A percentile compares a stretch with the other conserved stretches of the same genome.
Conservation (phyloP, 371 early-diverging fungal species). For the Haplosporangium sp. region DNA sequence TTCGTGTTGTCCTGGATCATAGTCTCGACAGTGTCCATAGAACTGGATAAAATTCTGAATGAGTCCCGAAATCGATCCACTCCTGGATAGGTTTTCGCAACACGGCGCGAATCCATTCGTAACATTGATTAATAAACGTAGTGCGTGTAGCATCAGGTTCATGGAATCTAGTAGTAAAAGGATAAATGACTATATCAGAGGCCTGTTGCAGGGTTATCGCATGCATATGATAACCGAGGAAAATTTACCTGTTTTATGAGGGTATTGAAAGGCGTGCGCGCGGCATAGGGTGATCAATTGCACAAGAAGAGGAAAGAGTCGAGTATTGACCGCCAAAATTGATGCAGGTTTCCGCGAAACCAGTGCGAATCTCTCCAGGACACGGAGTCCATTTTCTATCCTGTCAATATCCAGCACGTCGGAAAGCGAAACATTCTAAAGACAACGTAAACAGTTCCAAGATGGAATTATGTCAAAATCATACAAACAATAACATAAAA, state of each 20-base stretch:
- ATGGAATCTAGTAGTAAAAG: slow-evolving; percentile 27
- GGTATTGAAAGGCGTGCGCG: slow-evolving; percentile 39
- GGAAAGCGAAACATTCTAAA: slow-evolving; percentile 22
- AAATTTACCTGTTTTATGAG: slow-evolving; percentile 26
- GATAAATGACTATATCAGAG: background rate
- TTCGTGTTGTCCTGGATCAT: slow-evolving; percentile 11
- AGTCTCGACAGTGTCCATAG: slow-evolving; percentile 28
- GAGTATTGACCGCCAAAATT: slow-evolving; percentile 11
- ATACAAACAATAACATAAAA: background rate
- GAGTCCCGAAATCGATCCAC: slow-evolving; percentile 25
- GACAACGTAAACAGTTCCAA: background rate
- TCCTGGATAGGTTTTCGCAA: slow-evolving; percentile 22
- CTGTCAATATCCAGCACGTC: slow-evolving; percentile 45
- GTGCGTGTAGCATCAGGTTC: slow-evolving; percentile 36
- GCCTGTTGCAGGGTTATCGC: background rate
- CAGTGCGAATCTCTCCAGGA: slow-evolving; percentile 34
- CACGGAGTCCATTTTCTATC: slow-evolving; percentile 37
- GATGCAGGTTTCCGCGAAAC: slow-evolving; percentile 22
- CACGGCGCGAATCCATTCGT: slow-evolving; percentile 38
- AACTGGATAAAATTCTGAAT: slow-evolving; percentile 46
- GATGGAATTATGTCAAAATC: background rate
- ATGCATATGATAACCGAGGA: background rate
- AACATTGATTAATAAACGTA: slow-evolving; percentile 42
- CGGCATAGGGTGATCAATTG: slow-evolving; percentile 44
- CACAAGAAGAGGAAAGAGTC: slow-evolving; percentile 33